Evolutionary conservation across 1,139 yeast genomes (phyloP).

Genomic region (Nakaseomyces uthaithaninus): DNA sequence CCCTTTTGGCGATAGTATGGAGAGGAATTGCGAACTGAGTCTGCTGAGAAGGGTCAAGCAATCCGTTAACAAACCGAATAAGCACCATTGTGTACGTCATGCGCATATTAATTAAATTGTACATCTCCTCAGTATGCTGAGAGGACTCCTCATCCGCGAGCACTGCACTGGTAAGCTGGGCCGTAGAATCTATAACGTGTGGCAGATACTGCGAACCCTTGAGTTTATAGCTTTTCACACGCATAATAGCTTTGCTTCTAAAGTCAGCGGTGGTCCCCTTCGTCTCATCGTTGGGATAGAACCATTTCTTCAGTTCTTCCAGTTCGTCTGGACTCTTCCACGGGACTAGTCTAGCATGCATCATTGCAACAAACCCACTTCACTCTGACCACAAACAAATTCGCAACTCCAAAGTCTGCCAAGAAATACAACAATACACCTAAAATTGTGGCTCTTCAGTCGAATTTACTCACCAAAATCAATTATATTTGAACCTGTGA

Average conservation of each 20-base stretch:
- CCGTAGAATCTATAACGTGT: slow-evolving; percentile 69
- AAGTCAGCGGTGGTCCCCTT: slow-evolving; percentile 14
- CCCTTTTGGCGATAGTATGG: slow-evolving; percentile 58
- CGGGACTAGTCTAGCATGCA: slow-evolving; percentile 38
- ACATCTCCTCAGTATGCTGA: slow-evolving; percentile 13
- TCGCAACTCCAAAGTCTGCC: too few relatives aligned
- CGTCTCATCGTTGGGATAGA: slow-evolving; percentile 38
- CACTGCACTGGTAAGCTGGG: slow-evolving; percentile 47
- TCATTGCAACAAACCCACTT: slow-evolving; percentile 7
- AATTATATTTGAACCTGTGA: neutral
- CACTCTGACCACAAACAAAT: too few relatives aligned
- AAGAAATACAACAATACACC: too few relatives aligned
- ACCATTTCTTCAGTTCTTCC: slow-evolving; percentile 47
- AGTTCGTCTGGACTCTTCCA: slow-evolving; percentile 50
- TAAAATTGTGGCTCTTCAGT: too few relatives aligned
- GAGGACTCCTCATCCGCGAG: slow-evolving; percentile 38
- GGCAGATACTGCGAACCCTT: slow-evolving; percentile 59
- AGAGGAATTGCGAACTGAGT: slow-evolving; percentile 73
- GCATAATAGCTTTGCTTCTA: slow-evolving; percentile 47
- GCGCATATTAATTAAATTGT: slow-evolving; percentile 13
- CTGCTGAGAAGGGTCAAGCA: slow-evolving; percentile 80
- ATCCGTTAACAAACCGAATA: slow-evolving; percentile 83
- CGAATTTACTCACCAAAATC: too few relatives aligned
- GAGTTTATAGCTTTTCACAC: slow-evolving; percentile 53
- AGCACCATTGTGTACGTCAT: slow-evolving; percentile 51